These are phyloP conservation scores for Zymoseptoria crescenta DNA, from an alignment of 2,329 filamentous ascomycete species.

Conservation along the genomic window DNA sequence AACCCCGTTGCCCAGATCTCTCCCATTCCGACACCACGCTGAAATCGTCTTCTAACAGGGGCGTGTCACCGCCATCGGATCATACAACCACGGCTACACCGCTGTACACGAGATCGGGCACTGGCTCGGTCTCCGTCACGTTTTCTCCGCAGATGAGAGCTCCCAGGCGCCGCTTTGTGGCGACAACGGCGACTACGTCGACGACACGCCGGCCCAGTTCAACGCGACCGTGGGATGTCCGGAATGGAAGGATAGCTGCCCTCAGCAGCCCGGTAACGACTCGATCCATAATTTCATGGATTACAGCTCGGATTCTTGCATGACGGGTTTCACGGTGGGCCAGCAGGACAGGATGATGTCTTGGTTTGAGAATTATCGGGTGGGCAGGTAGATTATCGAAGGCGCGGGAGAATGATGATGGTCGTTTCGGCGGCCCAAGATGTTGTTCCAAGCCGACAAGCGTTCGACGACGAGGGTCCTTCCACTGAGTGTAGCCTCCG, in stretches of 20 bases:
- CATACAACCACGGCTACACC: slow-evolving; percentile 36
- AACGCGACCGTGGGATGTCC: slow-evolving; percentile 45
- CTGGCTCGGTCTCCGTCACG: slow-evolving; percentile 23
- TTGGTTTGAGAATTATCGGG: not conserved
- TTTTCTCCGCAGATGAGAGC: not conserved
- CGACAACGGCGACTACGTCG: slow-evolving; percentile 29
- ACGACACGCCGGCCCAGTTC: slow-evolving; percentile 26
- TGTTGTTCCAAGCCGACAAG: too few relatives aligned
- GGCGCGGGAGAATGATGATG: not conserved
- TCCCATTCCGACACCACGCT: not conserved
- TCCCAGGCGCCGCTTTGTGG: not conserved
- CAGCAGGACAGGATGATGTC: not conserved
- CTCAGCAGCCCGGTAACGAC: slow-evolving; percentile 37
- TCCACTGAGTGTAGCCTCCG: too few relatives aligned
- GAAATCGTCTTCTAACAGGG: not conserved
- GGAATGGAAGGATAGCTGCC: slow-evolving; percentile 40
- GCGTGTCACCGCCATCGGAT: slow-evolving; percentile 17
- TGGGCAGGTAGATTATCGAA: not conserved
- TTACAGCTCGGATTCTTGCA: slow-evolving; percentile 16
- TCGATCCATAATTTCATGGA: slow-evolving; percentile 50
- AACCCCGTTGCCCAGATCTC: not conserved
- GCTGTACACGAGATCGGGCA: slow-evolving; percentile 37
- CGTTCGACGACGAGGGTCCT: too few relatives aligned
- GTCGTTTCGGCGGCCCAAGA: too few relatives aligned
- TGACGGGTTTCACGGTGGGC: slow-evolving; percentile 6